Conservation (phyloP, 352 stramenopile species). For the Hyaloperonospora arabidopsidis region DNA sequence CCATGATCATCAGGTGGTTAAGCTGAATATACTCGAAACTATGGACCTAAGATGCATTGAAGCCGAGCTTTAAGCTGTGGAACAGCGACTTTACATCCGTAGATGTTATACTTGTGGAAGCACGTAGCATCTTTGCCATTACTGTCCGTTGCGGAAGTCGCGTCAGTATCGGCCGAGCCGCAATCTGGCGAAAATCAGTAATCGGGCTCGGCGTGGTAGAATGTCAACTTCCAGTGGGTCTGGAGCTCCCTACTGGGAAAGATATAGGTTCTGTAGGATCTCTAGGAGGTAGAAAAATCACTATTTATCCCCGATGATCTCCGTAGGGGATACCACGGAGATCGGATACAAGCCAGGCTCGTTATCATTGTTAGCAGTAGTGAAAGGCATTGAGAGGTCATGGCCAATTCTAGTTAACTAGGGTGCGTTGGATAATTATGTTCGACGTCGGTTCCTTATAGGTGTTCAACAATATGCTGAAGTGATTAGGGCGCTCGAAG, state of each 20-base stretch:
- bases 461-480: too few relatives aligned
- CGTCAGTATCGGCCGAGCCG: background rate
- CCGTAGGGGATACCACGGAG: constrained; percentile 5
- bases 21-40: background rate
- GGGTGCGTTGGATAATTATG: constrained; percentile 7
- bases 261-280: background rate
- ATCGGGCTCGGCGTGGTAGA: background rate
- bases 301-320: background rate
- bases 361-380: too few relatives aligned
- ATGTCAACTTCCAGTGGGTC: background rate
- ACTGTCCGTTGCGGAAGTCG: background rate
- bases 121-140: background rate
- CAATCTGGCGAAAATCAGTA: background rate
- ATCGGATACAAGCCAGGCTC: constrained; percentile 4
- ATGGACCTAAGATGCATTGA: constrained; percentile 27
- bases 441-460: background rate
- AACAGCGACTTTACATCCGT: constrained; percentile 33
- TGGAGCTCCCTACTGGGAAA: background rate
- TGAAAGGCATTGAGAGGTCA: background rate
- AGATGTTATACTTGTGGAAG: constrained; percentile 13
- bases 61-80: constrained; percentile 45
- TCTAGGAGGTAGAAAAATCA: background rate
- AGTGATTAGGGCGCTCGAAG: too few relatives aligned
- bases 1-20: too few relatives aligned
- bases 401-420: constrained; percentile 6